Conservation (phyloP, 2,329 filamentous ascomycete genomes). For the Ceratocystis lukuohia region DNA sequence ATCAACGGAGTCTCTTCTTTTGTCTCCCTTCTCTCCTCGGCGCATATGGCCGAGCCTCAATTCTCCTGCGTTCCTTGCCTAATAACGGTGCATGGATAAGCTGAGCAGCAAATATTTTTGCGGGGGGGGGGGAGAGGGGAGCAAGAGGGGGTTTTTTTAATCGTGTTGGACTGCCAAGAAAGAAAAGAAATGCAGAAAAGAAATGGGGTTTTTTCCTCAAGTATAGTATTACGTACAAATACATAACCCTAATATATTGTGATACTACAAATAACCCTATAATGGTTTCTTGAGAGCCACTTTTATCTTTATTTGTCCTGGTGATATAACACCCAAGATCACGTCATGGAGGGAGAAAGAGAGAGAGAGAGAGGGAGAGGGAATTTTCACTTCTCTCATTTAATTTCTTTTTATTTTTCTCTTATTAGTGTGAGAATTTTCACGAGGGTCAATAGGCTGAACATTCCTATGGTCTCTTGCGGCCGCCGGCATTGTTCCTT, state of each 20-base stretch:
- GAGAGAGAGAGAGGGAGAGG: not conserved
- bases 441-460: not conserved
- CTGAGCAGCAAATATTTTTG: not conserved
- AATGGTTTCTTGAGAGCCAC: not conserved
- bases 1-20: not conserved
- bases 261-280: not conserved
- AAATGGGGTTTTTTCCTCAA: not conserved
- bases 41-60: constrained; percentile 1
- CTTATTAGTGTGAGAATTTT: not conserved
- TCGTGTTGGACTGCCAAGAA: too few species aligned
- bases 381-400: not conserved
- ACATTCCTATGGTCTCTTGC: not conserved
- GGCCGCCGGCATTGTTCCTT: not conserved
- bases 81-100: not conserved
- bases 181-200: not conserved
- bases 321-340: not conserved
- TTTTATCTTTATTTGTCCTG: not conserved
- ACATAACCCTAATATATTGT: not conserved
- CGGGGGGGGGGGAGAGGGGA: not conserved
- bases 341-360: not conserved
- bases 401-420: not conserved
- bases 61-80: not conserved
- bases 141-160: too few species aligned
- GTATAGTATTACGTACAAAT: not conserved
- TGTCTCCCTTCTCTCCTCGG: not conserved